Base-by-base conservation (phyloP, 257 asterid genomes). In the Solanum clarkiae region DNA sequence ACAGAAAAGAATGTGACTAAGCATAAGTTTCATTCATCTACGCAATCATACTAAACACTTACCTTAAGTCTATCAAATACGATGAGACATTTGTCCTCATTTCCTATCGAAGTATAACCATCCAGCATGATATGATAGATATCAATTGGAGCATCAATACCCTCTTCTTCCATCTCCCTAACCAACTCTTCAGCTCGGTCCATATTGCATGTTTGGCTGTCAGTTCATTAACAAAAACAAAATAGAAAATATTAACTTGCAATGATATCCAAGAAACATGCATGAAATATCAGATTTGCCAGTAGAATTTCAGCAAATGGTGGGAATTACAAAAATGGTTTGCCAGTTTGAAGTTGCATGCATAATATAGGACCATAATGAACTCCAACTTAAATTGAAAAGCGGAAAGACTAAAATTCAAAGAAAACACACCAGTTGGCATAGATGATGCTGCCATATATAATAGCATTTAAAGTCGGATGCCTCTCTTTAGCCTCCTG, bases 91-190 rank as follows among this genome's bases (percentile, higher is more conserved):
- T 93, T 97, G 40, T 92, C 94, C 85, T 94, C 97, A 85, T 95
- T 88, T 71, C 87, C 91, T 59, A 84, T 87, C 93, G 91, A 94
- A 83, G 97, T 93, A 92, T 96, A 96, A 44, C 99, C 99, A 89
- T 97, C 99, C 98, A 97, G 94, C 99, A 97, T 95, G 65, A 95
- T 95, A 90, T 97, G 99, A 87, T 95, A 95, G 84, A 97, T 94
- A 90, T 92, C 97, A 84, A 97, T 86, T 54, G 97, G 90, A 85
- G 99, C 98, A 91, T 97, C 99, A 83, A 95, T 94, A 66, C 99
- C 99, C 83, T 91, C 91, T 91, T 92, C 98, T 92, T 97, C 99
- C 99, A 97, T 97, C 91, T 97, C 95, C 86, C 95, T 95, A 63
- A 97, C 95, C 94, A 95, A 92, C 71, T 91, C 97, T 93, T 95